phyloP scores from a whole-genome alignment of 148 eudicot genomes.

The Euryodendron excelsum region DNA sequence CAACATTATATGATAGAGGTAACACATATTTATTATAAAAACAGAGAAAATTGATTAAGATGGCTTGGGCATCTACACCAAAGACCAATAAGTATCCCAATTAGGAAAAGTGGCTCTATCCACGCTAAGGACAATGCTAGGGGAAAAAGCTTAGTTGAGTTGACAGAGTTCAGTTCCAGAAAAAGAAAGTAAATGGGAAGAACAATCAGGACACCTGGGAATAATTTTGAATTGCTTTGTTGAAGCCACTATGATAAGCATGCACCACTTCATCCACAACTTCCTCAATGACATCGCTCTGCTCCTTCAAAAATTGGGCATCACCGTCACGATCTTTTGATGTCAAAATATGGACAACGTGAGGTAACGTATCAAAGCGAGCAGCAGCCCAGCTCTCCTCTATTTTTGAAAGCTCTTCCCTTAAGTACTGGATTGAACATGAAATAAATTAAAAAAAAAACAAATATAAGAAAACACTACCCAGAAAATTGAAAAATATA shows the following conservation, averaged over 20 bases:
- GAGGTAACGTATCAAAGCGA: slow-evolving; percentile 92
- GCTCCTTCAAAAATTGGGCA: slow-evolving; percentile 68
- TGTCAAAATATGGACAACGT: slow-evolving; percentile 90
- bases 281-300: slow-evolving; percentile 90
- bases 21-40: too few relatives aligned
- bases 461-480: background rate
- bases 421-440: slow-evolving; percentile 53
- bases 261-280: slow-evolving; percentile 99
- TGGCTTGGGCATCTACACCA: too few relatives aligned
- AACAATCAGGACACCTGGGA: slow-evolving; percentile 64
- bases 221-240: slow-evolving; percentile 98
- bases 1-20: too few relatives aligned
- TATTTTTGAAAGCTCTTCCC: slow-evolving; percentile 69
- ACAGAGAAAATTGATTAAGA: too few relatives aligned
- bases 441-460: background rate
- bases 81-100: too few relatives aligned
- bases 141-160: too few relatives aligned
- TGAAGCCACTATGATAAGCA: slow-evolving; percentile 96
- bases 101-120: too few relatives aligned
- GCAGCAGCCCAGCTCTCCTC: slow-evolving; percentile 94
- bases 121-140: too few relatives aligned
- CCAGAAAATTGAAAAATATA: background rate
- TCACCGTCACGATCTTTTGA: slow-evolving; percentile 90
- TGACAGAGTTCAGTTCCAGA: background rate
- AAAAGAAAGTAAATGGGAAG: slow-evolving; percentile 5